A percentile compares a stretch with the other conserved stretches of the same genome.
These are phyloP conservation scores for Termitomyces sp. DNA, from an alignment of 768 basidiomycete species.

Conservation along the genomic window DNA sequence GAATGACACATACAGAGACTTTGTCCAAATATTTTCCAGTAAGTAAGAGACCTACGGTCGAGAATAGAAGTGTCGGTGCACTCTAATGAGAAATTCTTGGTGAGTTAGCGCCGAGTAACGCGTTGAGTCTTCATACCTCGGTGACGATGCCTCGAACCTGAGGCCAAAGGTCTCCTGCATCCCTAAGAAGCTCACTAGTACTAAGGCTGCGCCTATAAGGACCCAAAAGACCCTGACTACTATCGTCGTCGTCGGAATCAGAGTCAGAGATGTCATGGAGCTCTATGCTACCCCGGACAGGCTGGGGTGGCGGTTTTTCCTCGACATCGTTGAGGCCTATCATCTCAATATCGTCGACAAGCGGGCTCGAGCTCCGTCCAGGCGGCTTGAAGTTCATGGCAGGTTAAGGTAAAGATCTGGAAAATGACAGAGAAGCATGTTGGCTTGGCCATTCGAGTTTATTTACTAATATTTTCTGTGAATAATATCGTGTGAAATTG, in stretches of 20 bases:
- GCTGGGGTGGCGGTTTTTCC: neutral
- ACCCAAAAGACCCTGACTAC: constrained; percentile 46
- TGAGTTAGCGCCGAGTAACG: neutral
- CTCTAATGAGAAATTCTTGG: constrained; percentile 48
- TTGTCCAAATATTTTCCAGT: constrained; percentile 89
- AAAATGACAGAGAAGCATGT: neutral
- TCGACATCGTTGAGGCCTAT: constrained; percentile 24
- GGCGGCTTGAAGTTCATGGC: constrained; percentile 26
- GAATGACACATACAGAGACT: constrained; percentile 61
- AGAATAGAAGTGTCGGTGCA: constrained; percentile 82
- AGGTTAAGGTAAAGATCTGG: too few species aligned
- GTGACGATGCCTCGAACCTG: constrained; percentile 62
- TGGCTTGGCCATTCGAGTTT: neutral
- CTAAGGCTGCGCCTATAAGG: constrained; percentile 36
- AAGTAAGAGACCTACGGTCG: constrained; percentile 79
- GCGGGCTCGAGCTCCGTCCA: constrained; percentile 18
- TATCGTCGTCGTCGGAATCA: constrained; percentile 31
- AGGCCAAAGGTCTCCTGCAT: constrained; percentile 37
- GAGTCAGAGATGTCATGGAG: constrained; percentile 34
- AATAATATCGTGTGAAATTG: constrained; percentile 16
- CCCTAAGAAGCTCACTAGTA: constrained; percentile 18
- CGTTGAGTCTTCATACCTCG: constrained; percentile 48
- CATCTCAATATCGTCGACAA: constrained; percentile 34
- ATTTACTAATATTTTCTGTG: constrained; percentile 12
- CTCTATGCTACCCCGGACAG: constrained; percentile 5